Base-by-base conservation (phyloP, 2,329 filamentous ascomycete species). In the Pestalotiopsis sp. region DNA sequence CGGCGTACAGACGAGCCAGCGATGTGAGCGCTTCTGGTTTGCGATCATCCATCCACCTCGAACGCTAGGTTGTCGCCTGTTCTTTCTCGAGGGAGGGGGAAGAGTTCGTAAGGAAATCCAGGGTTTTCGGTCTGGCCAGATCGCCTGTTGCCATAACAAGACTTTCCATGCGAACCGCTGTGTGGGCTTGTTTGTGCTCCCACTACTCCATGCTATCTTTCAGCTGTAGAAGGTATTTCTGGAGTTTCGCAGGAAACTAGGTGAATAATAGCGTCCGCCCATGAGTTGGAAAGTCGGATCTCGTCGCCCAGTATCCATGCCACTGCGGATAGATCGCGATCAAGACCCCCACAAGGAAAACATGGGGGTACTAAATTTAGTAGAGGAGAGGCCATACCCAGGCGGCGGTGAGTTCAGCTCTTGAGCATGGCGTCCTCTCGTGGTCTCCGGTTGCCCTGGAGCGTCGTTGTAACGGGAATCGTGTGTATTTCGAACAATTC, bases 251-350 rank as follows among this genome's bases (percentile, higher is more conserved):
- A 61, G 58, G 24, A 52, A 39, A 39, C 30, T 39, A 40, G 30
- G n/a, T 26, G 13, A 35, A 35, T 35, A 35, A 11, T 26, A 35
- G n/a, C 58, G 30, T 9, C 17, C 5, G 30, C 35, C 35, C 11
- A 40, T 26, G 26, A 61, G 14, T 13, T 61, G 11, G 60, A 39
- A 63, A 63, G 60, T 44, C 20, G 39, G 17, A 58, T 35, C 20
- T 26, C 56, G 22, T 58, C 26, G 14, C 26, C 56, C 6, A 61
- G 13, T 40, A 35, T 26, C 58, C n/a, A 17, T 20, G n/a, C 26
- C 26, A 14, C 58, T 52, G 39, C 60, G 60, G 60, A 20, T 63
- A 63, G 39, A 63, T 63, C 58, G 58, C 56, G 26, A 35, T 39
- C 14, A 63, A 14, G n/a, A 13, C 60, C 24, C 24, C 60, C 60